phyloP scores from a whole-genome alignment of 768 basidiomycete genomes.

The Pleurotus sapidus region DNA sequence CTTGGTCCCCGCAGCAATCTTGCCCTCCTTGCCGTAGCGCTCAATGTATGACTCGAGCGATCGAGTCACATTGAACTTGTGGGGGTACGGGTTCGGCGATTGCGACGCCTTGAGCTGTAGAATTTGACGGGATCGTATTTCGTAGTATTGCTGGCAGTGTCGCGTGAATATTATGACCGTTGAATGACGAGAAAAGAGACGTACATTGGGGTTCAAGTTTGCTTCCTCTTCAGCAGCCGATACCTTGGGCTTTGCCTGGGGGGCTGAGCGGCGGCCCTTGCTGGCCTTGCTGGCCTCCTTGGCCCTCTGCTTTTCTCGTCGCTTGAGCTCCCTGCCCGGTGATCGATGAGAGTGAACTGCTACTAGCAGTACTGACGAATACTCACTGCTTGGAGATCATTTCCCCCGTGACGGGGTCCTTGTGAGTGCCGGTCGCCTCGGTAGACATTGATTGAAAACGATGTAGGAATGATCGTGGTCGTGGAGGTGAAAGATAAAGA shows the following conservation, averaged over 20 bases:
- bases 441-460: conserved; percentile 7
- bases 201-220: conserved; percentile 87
- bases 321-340: conserved; percentile 81
- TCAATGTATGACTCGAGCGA: conserved; percentile 75
- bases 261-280: conserved; percentile 38
- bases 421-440: conserved; percentile 45
- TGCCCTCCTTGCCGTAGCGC: conserved; percentile 70
- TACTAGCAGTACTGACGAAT: conserved; percentile 8
- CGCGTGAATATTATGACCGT: neutral
- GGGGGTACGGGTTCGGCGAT: conserved; percentile 93
- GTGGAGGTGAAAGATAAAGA: neutral
- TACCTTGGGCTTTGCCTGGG: conserved; percentile 35
- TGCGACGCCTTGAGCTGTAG: conserved; percentile 81
- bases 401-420: conserved; percentile 91
- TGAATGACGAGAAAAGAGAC: conserved; percentile 23
- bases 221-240: conserved; percentile 60
- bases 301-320: conserved; percentile 82
- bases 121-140: conserved; percentile 87
- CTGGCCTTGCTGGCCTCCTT: conserved; percentile 78
- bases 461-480: neutral
- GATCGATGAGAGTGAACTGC: conserved; percentile 24
- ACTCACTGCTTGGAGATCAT: conserved; percentile 95
- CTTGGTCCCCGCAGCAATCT: conserved; percentile 65
- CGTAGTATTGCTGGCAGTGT: conserved; percentile 88
- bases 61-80: conserved; percentile 92